Conservation (phyloP, 148 eudicot species). For the Talinum fruticosum region DNA sequence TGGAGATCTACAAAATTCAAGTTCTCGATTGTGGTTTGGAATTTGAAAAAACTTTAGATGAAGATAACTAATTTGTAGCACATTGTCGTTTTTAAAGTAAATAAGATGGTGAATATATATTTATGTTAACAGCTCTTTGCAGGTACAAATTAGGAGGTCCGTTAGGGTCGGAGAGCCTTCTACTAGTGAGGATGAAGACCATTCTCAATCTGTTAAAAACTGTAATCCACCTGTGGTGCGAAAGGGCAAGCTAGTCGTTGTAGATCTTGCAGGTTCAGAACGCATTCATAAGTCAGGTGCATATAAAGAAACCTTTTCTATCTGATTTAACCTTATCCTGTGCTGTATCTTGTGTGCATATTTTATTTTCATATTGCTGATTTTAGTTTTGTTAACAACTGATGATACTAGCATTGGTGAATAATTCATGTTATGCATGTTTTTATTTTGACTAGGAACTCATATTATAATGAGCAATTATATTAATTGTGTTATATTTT, state of each 20-base stretch:
- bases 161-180: slow-evolving; percentile 59
- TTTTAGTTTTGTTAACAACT: neutral
- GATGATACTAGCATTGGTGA: neutral
- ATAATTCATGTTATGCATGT: no score
- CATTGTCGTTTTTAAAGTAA: no score
- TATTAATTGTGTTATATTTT: neutral
- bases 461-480: no score
- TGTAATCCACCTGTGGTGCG: slow-evolving; percentile 72
- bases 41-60: neutral
- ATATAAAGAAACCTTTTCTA: neutral
- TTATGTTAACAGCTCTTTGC: slow-evolving; percentile 16
- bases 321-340: slow-evolving; percentile 2
- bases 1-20: no score
- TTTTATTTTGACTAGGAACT: no score
- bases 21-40: neutral
- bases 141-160: slow-evolving; percentile 89
- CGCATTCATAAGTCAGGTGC: slow-evolving; percentile 95
- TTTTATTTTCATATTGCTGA: slow-evolving; percentile 2
- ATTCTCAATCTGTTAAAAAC: slow-evolving; percentile 48
- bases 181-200: slow-evolving; percentile 55
- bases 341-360: neutral
- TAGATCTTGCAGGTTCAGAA: slow-evolving; percentile 99
- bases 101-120: neutral
- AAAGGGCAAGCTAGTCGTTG: slow-evolving; percentile 90
- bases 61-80: neutral